These are phyloP conservation scores for Penicillium verhagenii DNA, from an alignment of 495 filamentous ascomycete species.

Conservation along the genomic window DNA sequence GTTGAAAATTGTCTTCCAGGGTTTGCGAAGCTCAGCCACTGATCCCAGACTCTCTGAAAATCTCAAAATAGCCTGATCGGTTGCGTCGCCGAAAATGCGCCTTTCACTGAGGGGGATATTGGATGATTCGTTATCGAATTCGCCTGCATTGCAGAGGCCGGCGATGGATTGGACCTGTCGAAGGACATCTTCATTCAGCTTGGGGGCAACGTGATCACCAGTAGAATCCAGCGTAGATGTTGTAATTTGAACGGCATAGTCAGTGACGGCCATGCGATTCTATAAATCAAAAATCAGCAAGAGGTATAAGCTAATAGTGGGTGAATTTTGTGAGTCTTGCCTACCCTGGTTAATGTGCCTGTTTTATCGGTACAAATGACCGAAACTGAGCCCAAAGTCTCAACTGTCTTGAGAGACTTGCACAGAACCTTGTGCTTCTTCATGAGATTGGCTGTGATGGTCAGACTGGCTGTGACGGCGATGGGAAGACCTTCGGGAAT, in stretches of 20 bases:
- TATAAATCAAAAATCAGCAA: slow-evolving; percentile 13
- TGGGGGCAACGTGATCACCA: slow-evolving; percentile 31
- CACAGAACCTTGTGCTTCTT: slow-evolving; percentile 61
- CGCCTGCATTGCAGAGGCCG: slow-evolving; percentile 65
- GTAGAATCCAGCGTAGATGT: slow-evolving; percentile 36
- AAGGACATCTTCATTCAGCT: slow-evolving; percentile 21
- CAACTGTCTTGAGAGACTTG: slow-evolving; percentile 66
- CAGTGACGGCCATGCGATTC: slow-evolving; percentile 62
- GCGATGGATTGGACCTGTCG: slow-evolving; percentile 51
- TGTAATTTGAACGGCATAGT: slow-evolving; percentile 34
- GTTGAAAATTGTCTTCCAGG: slow-evolving; percentile 58
- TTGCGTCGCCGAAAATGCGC: slow-evolving; percentile 65
- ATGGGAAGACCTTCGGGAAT: slow-evolving; percentile 70
- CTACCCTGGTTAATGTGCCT: slow-evolving; percentile 61
- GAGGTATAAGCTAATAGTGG: neutral
- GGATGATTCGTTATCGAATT: slow-evolving; percentile 55
- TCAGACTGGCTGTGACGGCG: slow-evolving; percentile 55
- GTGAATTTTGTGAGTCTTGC: too few species aligned
- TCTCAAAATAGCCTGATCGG: slow-evolving; percentile 65
- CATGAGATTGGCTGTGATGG: slow-evolving; percentile 61
- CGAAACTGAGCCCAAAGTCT: slow-evolving; percentile 65
- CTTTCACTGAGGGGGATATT: slow-evolving; percentile 50
- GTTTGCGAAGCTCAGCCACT: slow-evolving; percentile 37
- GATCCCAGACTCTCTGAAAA: slow-evolving; percentile 58
- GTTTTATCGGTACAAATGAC: slow-evolving; percentile 72